Evolutionary conservation across 257 asterid species (phyloP).

Genomic region (Gynochthodes officinalis): DNA sequence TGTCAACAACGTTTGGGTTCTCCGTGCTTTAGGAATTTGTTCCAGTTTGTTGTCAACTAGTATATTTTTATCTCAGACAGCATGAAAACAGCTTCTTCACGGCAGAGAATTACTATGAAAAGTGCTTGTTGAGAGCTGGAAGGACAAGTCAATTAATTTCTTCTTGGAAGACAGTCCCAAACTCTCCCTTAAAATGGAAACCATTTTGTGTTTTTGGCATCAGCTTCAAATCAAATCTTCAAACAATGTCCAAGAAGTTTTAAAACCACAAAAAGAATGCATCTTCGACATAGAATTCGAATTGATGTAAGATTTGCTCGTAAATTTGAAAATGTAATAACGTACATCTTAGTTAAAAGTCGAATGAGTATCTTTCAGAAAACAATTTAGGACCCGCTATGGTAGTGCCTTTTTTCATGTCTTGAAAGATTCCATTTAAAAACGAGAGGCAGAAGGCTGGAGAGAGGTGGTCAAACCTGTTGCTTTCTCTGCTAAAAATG

Average conservation of each 20-base stretch:
- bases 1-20: not conserved
- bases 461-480: constrained; percentile 8
- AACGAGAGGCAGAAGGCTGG: not conserved
- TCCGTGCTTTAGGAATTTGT: not conserved
- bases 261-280: not conserved
- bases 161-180: too few species aligned
- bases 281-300: too few species aligned
- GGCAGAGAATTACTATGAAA: too few species aligned
- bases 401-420: not conserved
- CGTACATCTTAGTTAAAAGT: too few species aligned
- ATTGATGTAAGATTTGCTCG: too few species aligned
- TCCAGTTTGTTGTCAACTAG: not conserved
- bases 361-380: not conserved
- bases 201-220: too few species aligned
- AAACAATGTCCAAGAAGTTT: not conserved
- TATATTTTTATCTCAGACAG: too few species aligned
- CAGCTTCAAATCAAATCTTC: not conserved
- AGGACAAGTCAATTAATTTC: too few species aligned
- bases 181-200: too few species aligned
- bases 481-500: not conserved
- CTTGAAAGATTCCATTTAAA: not conserved
- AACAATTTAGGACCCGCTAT: not conserved
- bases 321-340: too few species aligned
- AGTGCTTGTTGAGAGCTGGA: too few species aligned
- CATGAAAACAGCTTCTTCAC: too few species aligned